Percentiles rank a stretch among this genome's conserved stretches.
Conservation (phyloP, 805 yeast genomes). For the Ogataea kodamae region DNA sequence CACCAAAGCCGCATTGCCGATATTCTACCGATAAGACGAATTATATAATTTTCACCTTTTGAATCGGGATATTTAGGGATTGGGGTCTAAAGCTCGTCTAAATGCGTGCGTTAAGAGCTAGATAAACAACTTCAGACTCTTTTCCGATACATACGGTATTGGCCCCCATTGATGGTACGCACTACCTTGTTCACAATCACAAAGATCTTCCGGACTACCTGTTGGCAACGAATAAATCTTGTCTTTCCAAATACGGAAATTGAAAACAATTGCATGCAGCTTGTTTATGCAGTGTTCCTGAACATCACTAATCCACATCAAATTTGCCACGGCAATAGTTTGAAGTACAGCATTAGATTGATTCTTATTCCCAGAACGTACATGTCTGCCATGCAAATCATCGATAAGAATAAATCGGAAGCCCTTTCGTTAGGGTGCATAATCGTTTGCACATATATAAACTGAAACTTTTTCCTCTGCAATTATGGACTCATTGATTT, state of each 20-base stretch:
- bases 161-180: no score
- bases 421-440: slow-evolving; percentile 3
- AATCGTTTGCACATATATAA: slow-evolving; percentile 2
- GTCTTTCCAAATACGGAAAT: slow-evolving; percentile 1
- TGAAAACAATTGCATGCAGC: slow-evolving; percentile 1
- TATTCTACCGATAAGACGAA: no score
- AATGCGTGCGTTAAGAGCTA: no score
- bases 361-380: slow-evolving; percentile 1
- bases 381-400: slow-evolving; percentile 1
- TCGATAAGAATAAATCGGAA: slow-evolving; percentile 2
- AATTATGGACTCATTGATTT: slow-evolving; percentile 12
- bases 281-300: slow-evolving; percentile 6
- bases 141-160: no score
- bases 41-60: no score
- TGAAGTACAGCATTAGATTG: slow-evolving; percentile 2
- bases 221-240: no score
- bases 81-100: no score
- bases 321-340: slow-evolving; percentile 4
- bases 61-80: no score
- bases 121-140: no score
- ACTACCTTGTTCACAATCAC: no score
- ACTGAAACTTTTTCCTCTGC: background rate
- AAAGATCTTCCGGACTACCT: no score
- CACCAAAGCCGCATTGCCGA: no score
- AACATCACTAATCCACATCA: slow-evolving; percentile 2